phyloP scores from a whole-genome alignment of 1,284 basidiomycete species.

The Tremellales sp. region DNA sequence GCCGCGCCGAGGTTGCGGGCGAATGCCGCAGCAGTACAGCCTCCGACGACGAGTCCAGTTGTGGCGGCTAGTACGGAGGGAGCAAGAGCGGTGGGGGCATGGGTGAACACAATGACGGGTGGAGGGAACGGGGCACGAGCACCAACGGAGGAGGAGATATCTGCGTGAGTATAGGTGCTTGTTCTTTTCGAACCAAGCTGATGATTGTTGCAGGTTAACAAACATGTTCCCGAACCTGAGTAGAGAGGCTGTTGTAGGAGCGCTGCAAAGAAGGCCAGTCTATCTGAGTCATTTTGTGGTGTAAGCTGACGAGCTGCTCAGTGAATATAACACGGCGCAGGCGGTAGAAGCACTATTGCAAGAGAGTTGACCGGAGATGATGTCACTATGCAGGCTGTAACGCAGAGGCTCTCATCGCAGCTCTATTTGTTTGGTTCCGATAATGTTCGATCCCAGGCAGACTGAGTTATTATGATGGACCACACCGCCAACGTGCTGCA shows the following conservation, averaged over 20 bases:
- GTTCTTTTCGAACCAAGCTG: neutral
- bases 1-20: conserved; percentile 46
- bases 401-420: too few relatives aligned
- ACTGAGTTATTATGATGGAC: too few relatives aligned
- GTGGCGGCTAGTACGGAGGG: conserved; percentile 16
- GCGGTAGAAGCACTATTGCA: conserved; percentile 70
- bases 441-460: too few relatives aligned
- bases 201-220: conserved; percentile 53
- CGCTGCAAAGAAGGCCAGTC: conserved; percentile 73
- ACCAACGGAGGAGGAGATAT: conserved; percentile 69
- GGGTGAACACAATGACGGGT: conserved; percentile 75
- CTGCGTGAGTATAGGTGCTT: conserved; percentile 30
- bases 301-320: conserved; percentile 14
- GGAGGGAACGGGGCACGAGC: conserved; percentile 57
- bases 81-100: conserved; percentile 61
- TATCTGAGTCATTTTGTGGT: conserved; percentile 1
- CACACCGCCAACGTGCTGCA: too few relatives aligned
- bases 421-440: too few relatives aligned
- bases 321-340: conserved; percentile 67
- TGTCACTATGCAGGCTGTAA: neutral
- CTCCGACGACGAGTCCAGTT: neutral
- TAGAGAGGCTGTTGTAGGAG: conserved; percentile 68
- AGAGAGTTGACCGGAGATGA: conserved; percentile 22
- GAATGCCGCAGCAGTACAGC: conserved; percentile 5
- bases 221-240: conserved; percentile 78